Conservation (phyloP, 2,329 filamentous ascomycete genomes). For the Helotiales sp. region DNA sequence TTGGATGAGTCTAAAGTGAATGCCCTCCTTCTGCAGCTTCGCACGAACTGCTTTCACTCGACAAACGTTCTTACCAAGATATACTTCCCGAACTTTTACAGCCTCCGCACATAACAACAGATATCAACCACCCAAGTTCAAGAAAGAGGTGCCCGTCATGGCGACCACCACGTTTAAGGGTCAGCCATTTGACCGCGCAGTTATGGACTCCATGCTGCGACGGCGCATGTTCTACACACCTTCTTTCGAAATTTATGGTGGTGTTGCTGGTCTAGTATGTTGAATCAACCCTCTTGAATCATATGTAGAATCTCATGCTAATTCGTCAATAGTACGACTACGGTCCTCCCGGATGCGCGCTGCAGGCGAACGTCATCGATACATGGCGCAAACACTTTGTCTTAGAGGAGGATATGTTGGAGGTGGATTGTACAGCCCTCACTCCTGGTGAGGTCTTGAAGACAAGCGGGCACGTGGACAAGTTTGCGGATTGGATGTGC, state of each 20-base stretch:
- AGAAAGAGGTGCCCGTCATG: conserved; percentile 44
- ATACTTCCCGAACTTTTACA: conserved; percentile 40
- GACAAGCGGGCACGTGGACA: conserved; percentile 94
- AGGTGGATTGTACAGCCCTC: conserved; percentile 82
- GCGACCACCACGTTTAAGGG: conserved; percentile 80
- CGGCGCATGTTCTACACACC: conserved; percentile 94
- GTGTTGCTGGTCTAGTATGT: conserved; percentile 80
- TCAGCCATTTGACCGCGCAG: conserved; percentile 80
- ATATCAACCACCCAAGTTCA: conserved; percentile 36
- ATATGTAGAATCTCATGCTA: no score
- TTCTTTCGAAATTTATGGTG: conserved; percentile 93
- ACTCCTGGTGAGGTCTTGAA: conserved; percentile 94
- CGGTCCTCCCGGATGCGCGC: conserved; percentile 66
- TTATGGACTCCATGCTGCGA: conserved; percentile 82
- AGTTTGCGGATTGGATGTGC: conserved; percentile 96
- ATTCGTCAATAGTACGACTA: no score
- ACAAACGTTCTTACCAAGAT: conserved; percentile 13
- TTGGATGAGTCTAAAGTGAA: conserved; percentile 33
- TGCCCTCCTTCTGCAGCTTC: conserved; percentile 42
- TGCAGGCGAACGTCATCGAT: conserved; percentile 70
- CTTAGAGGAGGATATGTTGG: conserved; percentile 72
- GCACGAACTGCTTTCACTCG: conserved; percentile 34
- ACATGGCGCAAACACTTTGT: conserved; percentile 76
- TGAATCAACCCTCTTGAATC: no score
- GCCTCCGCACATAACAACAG: conserved; percentile 34